These are phyloP conservation scores for Phalaenopsis equestris DNA, from an alignment of 106 monocot genomes.

Conservation along the genomic window DNA sequence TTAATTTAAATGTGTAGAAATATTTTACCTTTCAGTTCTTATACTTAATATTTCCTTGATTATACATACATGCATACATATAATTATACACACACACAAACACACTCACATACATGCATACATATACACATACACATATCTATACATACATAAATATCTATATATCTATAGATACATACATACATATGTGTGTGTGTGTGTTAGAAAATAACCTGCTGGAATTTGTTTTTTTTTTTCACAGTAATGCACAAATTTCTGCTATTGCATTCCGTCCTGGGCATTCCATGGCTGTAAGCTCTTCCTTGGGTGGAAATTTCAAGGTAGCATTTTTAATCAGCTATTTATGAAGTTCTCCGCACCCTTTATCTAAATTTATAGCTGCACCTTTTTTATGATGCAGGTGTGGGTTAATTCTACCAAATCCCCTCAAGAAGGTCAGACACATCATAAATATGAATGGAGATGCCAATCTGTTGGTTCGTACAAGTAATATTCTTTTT, in stretches of 20 bases:
- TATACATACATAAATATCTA: too few relatives aligned
- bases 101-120: too few relatives aligned
- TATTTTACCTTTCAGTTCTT: neutral
- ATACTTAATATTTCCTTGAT: too few relatives aligned
- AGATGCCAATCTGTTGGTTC: slow-evolving; percentile 93
- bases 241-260: slow-evolving; percentile 72
- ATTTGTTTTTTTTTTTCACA: slow-evolving; percentile 7
- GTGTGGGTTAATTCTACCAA: slow-evolving; percentile 45
- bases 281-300: slow-evolving; percentile 73
- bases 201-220: neutral
- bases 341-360: neutral
- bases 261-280: slow-evolving; percentile 63
- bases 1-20: neutral
- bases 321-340: slow-evolving; percentile 17
- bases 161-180: too few relatives aligned
- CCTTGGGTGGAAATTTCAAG: slow-evolving; percentile 91
- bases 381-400: slow-evolving; percentile 17
- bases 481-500: slow-evolving; percentile 57
- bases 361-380: slow-evolving; percentile 11
- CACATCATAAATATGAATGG: slow-evolving; percentile 65
- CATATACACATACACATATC: too few relatives aligned
- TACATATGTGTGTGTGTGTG: too few relatives aligned
- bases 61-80: too few relatives aligned
- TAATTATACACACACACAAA: too few relatives aligned
- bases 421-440: slow-evolving; percentile 21